phyloP scores from a whole-genome alignment of 1,284 basidiomycete species.

The Cryptococcus neoformans region DNA sequence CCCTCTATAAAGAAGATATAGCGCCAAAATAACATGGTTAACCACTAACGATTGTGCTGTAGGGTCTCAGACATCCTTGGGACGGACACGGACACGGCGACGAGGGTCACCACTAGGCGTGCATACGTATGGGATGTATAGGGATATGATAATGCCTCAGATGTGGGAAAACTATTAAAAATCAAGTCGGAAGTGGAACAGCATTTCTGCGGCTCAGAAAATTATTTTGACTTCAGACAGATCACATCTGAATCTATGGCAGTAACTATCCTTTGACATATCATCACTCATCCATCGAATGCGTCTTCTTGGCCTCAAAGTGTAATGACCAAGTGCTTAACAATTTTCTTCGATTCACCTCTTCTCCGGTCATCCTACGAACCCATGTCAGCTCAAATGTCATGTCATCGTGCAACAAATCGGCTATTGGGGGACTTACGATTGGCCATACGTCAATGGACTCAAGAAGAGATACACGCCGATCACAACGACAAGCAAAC shows the following conservation, averaged over 20 bases:
- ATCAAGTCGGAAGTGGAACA: too few relatives aligned
- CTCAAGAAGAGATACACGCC: constrained; percentile 70
- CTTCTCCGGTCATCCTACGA: constrained; percentile 38
- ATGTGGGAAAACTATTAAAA: too few relatives aligned
- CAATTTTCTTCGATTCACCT: constrained; percentile 46
- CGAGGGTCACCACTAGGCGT: not conserved
- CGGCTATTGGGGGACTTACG: constrained; percentile 56
- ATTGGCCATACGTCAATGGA: constrained; percentile 88
- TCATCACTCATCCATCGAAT: not conserved
- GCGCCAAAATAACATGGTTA: not conserved
- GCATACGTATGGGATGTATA: too few relatives aligned
- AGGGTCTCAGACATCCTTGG: constrained; percentile 56
- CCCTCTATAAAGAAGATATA: too few relatives aligned
- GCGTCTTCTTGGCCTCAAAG: constrained; percentile 41
- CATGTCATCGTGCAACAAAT: not conserved
- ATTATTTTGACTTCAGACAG: too few relatives aligned
- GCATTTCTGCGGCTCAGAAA: too few relatives aligned
- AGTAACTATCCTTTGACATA: too few relatives aligned
- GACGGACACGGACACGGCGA: constrained; percentile 49
- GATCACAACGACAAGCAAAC: constrained; percentile 59
- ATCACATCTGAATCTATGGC: too few relatives aligned
- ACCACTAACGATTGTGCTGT: constrained; percentile 6
- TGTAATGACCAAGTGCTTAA: constrained; percentile 48
- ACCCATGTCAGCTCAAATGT: not conserved
- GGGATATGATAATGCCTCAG: too few relatives aligned